Conservation (phyloP, 129 eudicot species). For the Sambucus nigra region DNA sequence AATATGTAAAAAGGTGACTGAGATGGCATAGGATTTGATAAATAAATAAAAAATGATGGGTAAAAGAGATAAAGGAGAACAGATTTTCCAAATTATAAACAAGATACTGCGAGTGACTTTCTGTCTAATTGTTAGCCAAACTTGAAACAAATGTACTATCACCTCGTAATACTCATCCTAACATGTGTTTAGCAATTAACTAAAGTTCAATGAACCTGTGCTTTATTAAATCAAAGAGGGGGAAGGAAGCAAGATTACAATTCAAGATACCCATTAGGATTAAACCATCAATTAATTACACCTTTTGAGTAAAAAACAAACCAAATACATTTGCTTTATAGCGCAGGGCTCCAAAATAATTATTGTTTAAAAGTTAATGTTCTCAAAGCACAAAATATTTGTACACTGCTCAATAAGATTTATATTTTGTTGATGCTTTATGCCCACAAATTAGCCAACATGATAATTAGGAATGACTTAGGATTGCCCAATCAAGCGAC, state of each 20-base stretch:
- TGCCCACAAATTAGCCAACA: conserved; percentile 16
- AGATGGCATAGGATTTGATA: background rate
- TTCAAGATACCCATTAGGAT: background rate
- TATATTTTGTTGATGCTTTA: background rate
- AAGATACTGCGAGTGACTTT: background rate
- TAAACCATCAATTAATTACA: background rate
- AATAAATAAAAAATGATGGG: too few relatives aligned
- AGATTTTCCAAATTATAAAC: background rate
- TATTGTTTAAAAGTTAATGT: background rate
- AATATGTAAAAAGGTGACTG: background rate
- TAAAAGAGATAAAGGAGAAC: background rate
- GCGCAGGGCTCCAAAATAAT: conserved; percentile 15
- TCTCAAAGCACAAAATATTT: conserved; percentile 20
- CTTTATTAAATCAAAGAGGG: background rate
- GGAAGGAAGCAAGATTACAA: background rate
- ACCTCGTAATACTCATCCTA: conserved; percentile 1
- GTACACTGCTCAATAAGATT: conserved; percentile 14
- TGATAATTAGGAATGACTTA: conserved; percentile 1
- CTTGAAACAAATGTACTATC: background rate
- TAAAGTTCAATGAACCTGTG: conserved; percentile 8
- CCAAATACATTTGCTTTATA: background rate
- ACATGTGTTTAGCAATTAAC: background rate
- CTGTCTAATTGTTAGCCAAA: conserved; percentile 1
- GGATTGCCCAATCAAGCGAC: conserved; percentile 10
- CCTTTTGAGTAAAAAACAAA: background rate